phyloP scores from a whole-genome alignment of 2,329 filamentous ascomycete genomes.

The Trichoderma oligosporum region DNA sequence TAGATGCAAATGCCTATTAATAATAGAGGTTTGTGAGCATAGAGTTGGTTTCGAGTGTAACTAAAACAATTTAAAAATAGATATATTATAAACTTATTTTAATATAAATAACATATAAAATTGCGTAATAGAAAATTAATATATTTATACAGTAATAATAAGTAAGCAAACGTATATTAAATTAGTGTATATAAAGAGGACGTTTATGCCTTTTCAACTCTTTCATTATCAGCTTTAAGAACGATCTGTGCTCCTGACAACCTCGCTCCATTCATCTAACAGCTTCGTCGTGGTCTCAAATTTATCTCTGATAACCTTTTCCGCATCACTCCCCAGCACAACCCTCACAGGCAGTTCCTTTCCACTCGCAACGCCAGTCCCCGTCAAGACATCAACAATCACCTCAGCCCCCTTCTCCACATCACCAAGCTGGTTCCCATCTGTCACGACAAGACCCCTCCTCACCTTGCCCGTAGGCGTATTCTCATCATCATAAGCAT shows the following conservation, averaged over 20 bases:
- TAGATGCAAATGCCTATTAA: too few relatives aligned
- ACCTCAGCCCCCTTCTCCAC: conserved; percentile 49
- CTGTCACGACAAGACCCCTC: conserved; percentile 30
- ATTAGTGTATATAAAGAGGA: too few relatives aligned
- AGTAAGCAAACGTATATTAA: too few relatives aligned
- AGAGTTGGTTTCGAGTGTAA: too few relatives aligned
- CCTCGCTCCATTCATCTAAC: conserved; percentile 48
- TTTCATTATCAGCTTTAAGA: background rate
- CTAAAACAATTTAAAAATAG: too few relatives aligned
- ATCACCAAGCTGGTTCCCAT: conserved; percentile 54
- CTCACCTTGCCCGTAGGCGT: conserved; percentile 31
- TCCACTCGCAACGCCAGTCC: conserved; percentile 44
- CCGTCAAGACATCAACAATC: conserved; percentile 54
- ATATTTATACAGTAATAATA: too few relatives aligned
- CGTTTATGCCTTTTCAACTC: background rate
- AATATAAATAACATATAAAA: too few relatives aligned
- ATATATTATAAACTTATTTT: too few relatives aligned
- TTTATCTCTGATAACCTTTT: conserved; percentile 42
- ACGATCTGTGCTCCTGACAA: conserved; percentile 27
- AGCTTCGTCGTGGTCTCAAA: conserved; percentile 40
- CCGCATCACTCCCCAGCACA: conserved; percentile 50
- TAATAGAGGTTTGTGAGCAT: too few relatives aligned
- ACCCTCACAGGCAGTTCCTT: conserved; percentile 51
- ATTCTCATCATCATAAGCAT: conserved; percentile 31
- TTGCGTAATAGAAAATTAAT: too few relatives aligned